Evolutionary conservation across 805 yeast genomes (phyloP), one percentile per base, ranked within the genome.

Genomic region (Candida vartiovaarae): DNA sequence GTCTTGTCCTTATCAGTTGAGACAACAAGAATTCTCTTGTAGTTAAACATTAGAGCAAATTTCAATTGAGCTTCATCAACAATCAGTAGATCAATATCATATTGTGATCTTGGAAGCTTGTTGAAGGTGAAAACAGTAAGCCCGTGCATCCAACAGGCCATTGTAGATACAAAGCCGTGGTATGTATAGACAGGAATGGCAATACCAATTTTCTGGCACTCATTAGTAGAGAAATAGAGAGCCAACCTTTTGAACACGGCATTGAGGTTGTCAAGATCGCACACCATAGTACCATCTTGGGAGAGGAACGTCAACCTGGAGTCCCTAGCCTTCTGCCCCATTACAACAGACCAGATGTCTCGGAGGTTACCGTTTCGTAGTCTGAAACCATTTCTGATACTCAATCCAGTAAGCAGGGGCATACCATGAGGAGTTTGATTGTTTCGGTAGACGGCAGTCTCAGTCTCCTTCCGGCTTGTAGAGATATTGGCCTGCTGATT

Each of bases 381-480:
- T 49, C 74, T 75, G 59, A 82, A 84, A 32, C 76, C 80, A 26
- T 74, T 69, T 36, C 86, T 71, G 25, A 89, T 73, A 38, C 78
- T 76, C 43, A 85, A 63, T 0, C 95, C 95, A 3, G 84, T 74
- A 24, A 82, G 70, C 44, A 89, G 67, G 1, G 85, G 82, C 46
- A 76, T 59, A 5, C 87, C 85, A 57, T 77, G 80, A 24, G 90
- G 93, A 30, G 84, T 77, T 51, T 83, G 79, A 38, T 78, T 78
- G 40, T 88, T 82, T 49, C 93, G 73, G 61, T 84, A 81, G 8
- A 84, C 68, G 0, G 95, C 90, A 11, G 90, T 76, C 59, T 89
- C 95, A 40, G 74, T 70, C 5, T 70, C 67, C 36, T 72, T 68
- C n/a, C 95, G 69, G 1, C 86, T 81, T 5, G 80, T 64, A 3